phyloP scores from a whole-genome alignment of 1,284 basidiomycete genomes.

The Leccinum subspadiceum region DNA sequence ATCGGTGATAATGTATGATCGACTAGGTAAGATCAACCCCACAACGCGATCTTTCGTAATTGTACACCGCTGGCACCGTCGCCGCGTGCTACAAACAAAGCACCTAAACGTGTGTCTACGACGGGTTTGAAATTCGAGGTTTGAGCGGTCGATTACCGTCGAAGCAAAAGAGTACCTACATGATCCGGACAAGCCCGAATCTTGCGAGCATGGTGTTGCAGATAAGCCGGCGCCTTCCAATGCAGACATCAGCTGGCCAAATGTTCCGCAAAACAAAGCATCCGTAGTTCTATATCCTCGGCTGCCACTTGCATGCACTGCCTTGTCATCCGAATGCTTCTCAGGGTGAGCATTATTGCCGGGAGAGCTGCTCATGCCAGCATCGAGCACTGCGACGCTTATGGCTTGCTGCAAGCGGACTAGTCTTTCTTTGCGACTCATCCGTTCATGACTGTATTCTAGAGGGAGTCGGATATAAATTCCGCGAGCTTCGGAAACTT shows the following conservation, averaged over 20 bases:
- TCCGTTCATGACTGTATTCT: conserved; percentile 2
- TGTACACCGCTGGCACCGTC: conserved; percentile 35
- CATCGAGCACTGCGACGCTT: conserved; percentile 43
- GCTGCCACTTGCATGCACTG: conserved; percentile 12
- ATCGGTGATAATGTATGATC: neutral
- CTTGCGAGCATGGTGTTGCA: conserved; percentile 38
- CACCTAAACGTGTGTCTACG: conserved; percentile 44
- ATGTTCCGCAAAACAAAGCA: conserved; percentile 47
- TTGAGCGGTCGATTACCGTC: neutral
- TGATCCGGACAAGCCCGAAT: conserved; percentile 32
- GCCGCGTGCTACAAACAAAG: conserved; percentile 43
- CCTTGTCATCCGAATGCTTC: conserved; percentile 12
- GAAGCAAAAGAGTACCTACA: conserved; percentile 29
- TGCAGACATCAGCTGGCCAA: conserved; percentile 47
- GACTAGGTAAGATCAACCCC: conserved; percentile 36
- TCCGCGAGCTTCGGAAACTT: conserved; percentile 21
- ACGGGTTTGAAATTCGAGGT: neutral
- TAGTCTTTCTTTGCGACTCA: conserved; percentile 35
- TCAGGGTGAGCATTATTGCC: conserved; percentile 12
- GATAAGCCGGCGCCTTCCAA: conserved; percentile 42
- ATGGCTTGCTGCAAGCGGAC: conserved; percentile 41
- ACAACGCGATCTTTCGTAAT: conserved; percentile 45
- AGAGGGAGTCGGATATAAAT: conserved; percentile 41
- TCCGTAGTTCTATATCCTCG: conserved; percentile 23
- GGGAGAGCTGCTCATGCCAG: conserved; percentile 45